Evolutionary conservation across 2,329 filamentous ascomycete species (phyloP).

Genomic region (Neofusicoccum sp.): DNA sequence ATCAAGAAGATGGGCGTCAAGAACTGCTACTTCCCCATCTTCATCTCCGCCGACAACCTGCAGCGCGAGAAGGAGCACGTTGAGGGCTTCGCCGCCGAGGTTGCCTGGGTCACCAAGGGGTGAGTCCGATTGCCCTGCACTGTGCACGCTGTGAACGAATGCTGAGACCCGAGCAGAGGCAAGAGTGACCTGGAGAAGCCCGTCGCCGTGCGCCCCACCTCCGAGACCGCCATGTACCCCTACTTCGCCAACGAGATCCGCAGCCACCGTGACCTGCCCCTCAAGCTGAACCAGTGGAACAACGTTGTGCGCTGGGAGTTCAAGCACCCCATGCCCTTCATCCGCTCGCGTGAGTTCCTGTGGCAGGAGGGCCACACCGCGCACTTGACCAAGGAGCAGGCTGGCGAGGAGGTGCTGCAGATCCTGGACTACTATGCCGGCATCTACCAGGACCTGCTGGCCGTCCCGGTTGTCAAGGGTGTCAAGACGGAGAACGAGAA

Average conservation of each 20-base stretch:
- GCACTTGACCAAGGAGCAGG: constrained; percentile 78
- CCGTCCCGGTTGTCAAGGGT: constrained; percentile 90
- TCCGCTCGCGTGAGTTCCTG: constrained; percentile 89
- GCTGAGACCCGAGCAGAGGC: constrained; percentile 55
- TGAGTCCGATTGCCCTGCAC: constrained; percentile 2
- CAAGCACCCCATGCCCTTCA: constrained; percentile 82
- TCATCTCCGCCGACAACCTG: constrained; percentile 87
- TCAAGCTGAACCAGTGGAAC: constrained; percentile 98
- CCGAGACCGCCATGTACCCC: constrained; percentile 85
- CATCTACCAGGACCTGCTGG: constrained; percentile 90
- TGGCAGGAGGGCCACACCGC: constrained; percentile 98
- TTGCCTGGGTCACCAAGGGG: constrained; percentile 72
- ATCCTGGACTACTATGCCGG: constrained; percentile 91
- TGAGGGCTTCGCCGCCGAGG: constrained; percentile 91
- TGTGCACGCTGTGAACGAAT: not conserved
- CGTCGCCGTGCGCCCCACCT: constrained; percentile 67
- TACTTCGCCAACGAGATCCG: constrained; percentile 98
- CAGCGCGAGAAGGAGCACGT: constrained; percentile 90
- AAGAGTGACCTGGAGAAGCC: constrained; percentile 87
- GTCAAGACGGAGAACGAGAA: constrained; percentile 97
- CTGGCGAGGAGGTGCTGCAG: constrained; percentile 81
- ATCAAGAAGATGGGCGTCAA: constrained; percentile 92
- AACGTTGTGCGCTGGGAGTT: constrained; percentile 95
- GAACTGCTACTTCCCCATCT: constrained; percentile 96
- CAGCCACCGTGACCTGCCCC: constrained; percentile 88